phyloP scores from a whole-genome alignment of 176 grass and related monocot species.

The Melocanna baccifera region DNA sequence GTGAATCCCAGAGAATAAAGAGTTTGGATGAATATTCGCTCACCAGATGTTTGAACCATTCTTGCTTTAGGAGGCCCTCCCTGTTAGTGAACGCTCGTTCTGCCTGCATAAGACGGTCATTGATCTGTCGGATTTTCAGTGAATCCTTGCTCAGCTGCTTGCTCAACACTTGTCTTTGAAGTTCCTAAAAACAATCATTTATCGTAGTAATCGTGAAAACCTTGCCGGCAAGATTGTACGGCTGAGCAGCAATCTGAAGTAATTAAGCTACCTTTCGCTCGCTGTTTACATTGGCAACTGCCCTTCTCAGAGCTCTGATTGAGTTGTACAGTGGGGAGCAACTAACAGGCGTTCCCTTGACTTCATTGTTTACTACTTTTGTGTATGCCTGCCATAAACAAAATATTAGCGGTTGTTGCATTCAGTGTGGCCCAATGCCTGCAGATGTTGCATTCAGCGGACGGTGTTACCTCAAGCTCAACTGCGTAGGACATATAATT shows the following conservation, averaged over 20 bases:
- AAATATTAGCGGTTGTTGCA: neutral
- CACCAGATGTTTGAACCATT: slow-evolving; percentile 94
- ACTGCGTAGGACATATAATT: slow-evolving; percentile 58
- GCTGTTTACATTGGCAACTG: slow-evolving; percentile 51
- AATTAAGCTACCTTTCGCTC: slow-evolving; percentile 50
- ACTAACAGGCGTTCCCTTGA: slow-evolving; percentile 38
- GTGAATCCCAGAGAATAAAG: neutral
- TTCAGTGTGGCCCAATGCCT: neutral
- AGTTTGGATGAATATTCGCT: neutral
- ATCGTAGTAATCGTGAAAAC: neutral
- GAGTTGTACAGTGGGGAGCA: slow-evolving; percentile 73
- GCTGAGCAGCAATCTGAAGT: neutral
- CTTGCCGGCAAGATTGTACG: neutral
- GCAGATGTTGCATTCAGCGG: neutral
- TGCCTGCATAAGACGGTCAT: slow-evolving; percentile 75
- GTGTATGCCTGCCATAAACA: slow-evolving; percentile 35
- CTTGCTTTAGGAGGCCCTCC: slow-evolving; percentile 53
- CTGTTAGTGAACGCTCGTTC: slow-evolving; percentile 77
- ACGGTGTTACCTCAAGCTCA: slow-evolving; percentile 60
- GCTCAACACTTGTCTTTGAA: slow-evolving; percentile 37
- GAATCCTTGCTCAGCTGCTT: slow-evolving; percentile 51
- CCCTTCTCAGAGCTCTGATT: slow-evolving; percentile 45
- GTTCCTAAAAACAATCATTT: slow-evolving; percentile 31
- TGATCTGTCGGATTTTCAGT: slow-evolving; percentile 61
- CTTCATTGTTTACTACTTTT: slow-evolving; percentile 44